Conservation (phyloP, 352 stramenopile genomes). For the Globisporangium canariense region DNA sequence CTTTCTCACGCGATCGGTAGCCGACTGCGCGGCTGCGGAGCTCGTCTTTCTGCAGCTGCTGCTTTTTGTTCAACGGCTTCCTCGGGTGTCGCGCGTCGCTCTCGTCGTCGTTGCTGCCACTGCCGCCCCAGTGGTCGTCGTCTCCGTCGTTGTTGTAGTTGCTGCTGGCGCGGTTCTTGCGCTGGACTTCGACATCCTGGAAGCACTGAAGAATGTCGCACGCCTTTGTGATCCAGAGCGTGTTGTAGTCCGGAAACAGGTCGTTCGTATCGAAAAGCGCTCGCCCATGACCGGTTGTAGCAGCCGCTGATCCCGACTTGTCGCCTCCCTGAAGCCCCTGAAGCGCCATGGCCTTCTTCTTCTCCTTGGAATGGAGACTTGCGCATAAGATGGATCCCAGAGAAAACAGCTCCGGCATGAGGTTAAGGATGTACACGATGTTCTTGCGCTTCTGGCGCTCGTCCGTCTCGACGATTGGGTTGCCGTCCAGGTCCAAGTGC, state of each 20-base stretch:
- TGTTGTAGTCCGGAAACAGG: slow-evolving; percentile 28
- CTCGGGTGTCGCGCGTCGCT: slow-evolving; percentile 16
- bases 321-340: not conserved
- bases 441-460: slow-evolving; percentile 64
- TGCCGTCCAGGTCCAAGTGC: slow-evolving; percentile 74
- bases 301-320: not conserved
- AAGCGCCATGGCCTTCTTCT: slow-evolving; percentile 32
- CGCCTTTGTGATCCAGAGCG: slow-evolving; percentile 47
- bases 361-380: slow-evolving; percentile 50
- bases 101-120: slow-evolving; percentile 19
- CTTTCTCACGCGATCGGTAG: slow-evolving; percentile 59
- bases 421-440: slow-evolving; percentile 75
- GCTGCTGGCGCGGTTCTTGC: slow-evolving; percentile 17
- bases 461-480: slow-evolving; percentile 62
- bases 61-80: slow-evolving; percentile 41
- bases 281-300: slow-evolving; percentile 17
- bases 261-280: slow-evolving; percentile 44
- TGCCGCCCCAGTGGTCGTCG: slow-evolving; percentile 13
- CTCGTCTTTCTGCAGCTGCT: slow-evolving; percentile 71
- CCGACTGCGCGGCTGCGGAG: slow-evolving; percentile 54
- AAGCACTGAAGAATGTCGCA: slow-evolving; percentile 54
- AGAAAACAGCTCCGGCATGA: slow-evolving; percentile 58
- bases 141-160: slow-evolving; percentile 15
- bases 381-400: slow-evolving; percentile 54
- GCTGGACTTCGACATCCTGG: slow-evolving; percentile 31